Evolutionary conservation across 495 filamentous ascomycete species (phyloP).

Genomic region (Trichocladium uniseriatum): DNA sequence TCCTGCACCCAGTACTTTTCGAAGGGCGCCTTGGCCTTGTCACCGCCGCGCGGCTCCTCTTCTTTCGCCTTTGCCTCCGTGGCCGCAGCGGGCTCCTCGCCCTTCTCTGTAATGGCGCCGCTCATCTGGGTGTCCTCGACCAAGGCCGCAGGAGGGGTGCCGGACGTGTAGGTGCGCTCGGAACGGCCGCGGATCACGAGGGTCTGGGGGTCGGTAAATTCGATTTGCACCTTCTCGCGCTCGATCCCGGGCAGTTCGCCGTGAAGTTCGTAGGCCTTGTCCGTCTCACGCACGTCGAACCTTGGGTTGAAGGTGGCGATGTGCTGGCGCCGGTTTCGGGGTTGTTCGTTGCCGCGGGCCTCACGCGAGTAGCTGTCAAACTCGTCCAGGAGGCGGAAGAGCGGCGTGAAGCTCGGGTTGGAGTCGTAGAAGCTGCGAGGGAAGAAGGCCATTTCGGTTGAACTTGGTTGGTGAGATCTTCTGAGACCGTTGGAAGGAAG

Average conservation of each 20-base stretch:
- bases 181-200: constrained; percentile 62
- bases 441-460: constrained; percentile 72
- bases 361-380: constrained; percentile 48
- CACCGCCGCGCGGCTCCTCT: constrained; percentile 11
- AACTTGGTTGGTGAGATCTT: constrained; percentile 20
- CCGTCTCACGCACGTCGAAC: constrained; percentile 72
- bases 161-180: constrained; percentile 46
- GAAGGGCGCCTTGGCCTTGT: constrained; percentile 23
- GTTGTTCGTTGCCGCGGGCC: constrained; percentile 17
- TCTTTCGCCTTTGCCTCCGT: constrained; percentile 3
- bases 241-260: constrained; percentile 82
- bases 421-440: constrained; percentile 42
- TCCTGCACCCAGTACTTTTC: constrained; percentile 70
- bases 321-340: constrained; percentile 20
- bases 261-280: constrained; percentile 64
- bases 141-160: constrained; percentile 33
- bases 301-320: constrained; percentile 28
- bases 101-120: constrained; percentile 8
- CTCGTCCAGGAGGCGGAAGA: constrained; percentile 70
- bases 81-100: constrained; percentile 28
- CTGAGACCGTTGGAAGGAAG: too few relatives aligned
- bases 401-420: constrained; percentile 47
- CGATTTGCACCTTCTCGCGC: constrained; percentile 67
- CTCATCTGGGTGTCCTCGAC: constrained; percentile 16
- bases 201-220: constrained; percentile 74